Evolutionary conservation across 176 grass and related monocot genomes (phyloP).

Genomic region (Leersia perrieri): DNA sequence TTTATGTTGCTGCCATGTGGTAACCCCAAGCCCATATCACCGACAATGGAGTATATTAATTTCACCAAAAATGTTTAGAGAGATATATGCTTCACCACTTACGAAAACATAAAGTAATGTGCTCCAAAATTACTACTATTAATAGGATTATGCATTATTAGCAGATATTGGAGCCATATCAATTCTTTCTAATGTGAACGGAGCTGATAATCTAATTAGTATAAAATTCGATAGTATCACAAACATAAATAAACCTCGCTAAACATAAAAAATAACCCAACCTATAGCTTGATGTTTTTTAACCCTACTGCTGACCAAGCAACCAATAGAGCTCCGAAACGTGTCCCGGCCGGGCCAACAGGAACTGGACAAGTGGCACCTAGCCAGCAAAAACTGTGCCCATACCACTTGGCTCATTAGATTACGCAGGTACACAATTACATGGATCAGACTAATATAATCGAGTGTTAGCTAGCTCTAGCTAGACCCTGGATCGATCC

Average conservation of each 20-base stretch:
- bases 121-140: neutral
- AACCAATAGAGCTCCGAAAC: slow-evolving; percentile 39
- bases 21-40: too few species aligned
- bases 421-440: slow-evolving; percentile 8
- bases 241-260: neutral
- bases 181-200: too few species aligned
- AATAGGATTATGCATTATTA: too few species aligned
- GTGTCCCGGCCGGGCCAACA: neutral
- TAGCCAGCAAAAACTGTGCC: neutral
- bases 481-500: slow-evolving; percentile 8
- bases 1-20: too few species aligned
- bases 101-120: neutral
- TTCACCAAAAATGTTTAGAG: too few species aligned
- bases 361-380: slow-evolving; percentile 33
- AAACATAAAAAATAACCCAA: neutral
- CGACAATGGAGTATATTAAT: too few species aligned
- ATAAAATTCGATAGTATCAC: neutral
- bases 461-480: slow-evolving; percentile 8
- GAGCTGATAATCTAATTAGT: too few species aligned
- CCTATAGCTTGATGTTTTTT: neutral
- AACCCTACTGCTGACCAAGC: neutral
- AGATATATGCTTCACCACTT: too few species aligned
- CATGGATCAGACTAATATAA: slow-evolving; percentile 34
- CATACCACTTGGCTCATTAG: slow-evolving; percentile 21
- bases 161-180: too few species aligned